Conservation (phyloP, 2,329 filamentous ascomycete species). For the Hypocrella siamensis region DNA sequence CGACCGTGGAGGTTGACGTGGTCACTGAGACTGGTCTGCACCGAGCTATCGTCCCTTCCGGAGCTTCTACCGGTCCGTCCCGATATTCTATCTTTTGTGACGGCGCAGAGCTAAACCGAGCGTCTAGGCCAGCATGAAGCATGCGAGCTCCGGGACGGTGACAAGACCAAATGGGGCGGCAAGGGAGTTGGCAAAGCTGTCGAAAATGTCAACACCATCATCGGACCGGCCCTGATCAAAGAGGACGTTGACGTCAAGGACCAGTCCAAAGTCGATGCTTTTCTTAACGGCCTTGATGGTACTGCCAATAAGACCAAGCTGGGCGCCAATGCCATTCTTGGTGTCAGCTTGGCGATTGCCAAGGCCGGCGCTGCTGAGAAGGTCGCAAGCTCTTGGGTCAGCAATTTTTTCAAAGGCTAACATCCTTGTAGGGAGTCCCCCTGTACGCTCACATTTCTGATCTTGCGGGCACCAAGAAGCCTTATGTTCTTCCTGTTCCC, state of each 20-base stretch:
- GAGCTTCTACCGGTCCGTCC: constrained; percentile 75
- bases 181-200: constrained; percentile 83
- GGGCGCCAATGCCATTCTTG: constrained; percentile 78
- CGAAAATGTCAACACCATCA: constrained; percentile 68
- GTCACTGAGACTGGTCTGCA: constrained; percentile 93
- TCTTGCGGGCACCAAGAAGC: constrained; percentile 80
- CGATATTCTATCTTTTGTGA: constrained; percentile 9
- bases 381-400: too few relatives aligned
- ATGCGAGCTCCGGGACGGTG: constrained; percentile 78
- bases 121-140: constrained; percentile 69
- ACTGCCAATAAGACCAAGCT: constrained; percentile 77
- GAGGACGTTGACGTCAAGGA: constrained; percentile 74
- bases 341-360: constrained; percentile 70
- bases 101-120: constrained; percentile 13
- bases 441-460: constrained; percentile 81
- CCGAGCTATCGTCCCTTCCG: constrained; percentile 93
- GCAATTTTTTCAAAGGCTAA: too few relatives aligned
- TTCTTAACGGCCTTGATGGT: constrained; percentile 74
- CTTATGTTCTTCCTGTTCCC: constrained; percentile 75
- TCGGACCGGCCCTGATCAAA: constrained; percentile 70
- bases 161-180: constrained; percentile 73
- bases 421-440: constrained; percentile 46
- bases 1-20: constrained; percentile 95
- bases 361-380: constrained; percentile 86
- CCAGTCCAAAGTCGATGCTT: constrained; percentile 68